Evolutionary conservation across 2,329 filamentous ascomycete genomes (phyloP).

Genomic region (Stachybotrys echinatus): DNA sequence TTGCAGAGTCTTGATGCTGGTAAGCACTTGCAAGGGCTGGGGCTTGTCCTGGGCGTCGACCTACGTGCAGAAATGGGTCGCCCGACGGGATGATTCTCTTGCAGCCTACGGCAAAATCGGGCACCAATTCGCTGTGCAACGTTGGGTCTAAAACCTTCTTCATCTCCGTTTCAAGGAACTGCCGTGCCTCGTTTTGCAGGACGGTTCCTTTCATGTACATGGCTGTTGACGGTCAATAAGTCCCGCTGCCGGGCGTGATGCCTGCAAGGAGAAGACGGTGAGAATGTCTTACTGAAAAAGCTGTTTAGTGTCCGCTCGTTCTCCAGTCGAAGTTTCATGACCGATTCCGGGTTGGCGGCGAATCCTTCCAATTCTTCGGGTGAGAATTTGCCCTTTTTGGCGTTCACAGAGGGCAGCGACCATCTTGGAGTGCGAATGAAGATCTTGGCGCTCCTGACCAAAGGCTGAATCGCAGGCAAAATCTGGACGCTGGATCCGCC

Average conservation of each 20-base stretch:
- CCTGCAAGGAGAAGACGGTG: not conserved
- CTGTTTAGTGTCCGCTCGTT: constrained; percentile 40
- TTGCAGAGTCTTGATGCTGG: constrained; percentile 36
- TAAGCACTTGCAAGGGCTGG: too few relatives aligned
- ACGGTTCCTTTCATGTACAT: constrained; percentile 2
- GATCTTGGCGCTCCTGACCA: constrained; percentile 37
- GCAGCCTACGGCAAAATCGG: constrained; percentile 41
- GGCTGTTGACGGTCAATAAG: not conserved
- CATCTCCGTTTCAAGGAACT: constrained; percentile 32
- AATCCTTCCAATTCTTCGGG: constrained; percentile 34
- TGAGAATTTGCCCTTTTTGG: constrained; percentile 21
- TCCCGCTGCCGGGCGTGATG: not conserved
- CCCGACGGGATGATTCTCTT: constrained; percentile 45
- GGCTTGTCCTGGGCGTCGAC: too few relatives aligned
- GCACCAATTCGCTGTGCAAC: constrained; percentile 46
- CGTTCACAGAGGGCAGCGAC: constrained; percentile 33
- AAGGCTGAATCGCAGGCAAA: constrained; percentile 35
- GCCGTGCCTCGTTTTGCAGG: constrained; percentile 10
- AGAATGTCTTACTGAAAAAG: constrained; percentile 24
- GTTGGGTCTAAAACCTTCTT: constrained; percentile 35
- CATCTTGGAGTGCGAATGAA: constrained; percentile 46
- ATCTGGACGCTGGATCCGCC: constrained; percentile 41
- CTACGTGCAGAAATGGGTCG: constrained; percentile 9
- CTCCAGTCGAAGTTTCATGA: constrained; percentile 35
- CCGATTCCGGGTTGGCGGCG: constrained; percentile 27